Percentiles rank a stretch among this genome's conserved stretches.
These are phyloP conservation scores for Cryptococcus sp. DNA, from an alignment of 1,284 basidiomycete species.

Conservation along the genomic window DNA sequence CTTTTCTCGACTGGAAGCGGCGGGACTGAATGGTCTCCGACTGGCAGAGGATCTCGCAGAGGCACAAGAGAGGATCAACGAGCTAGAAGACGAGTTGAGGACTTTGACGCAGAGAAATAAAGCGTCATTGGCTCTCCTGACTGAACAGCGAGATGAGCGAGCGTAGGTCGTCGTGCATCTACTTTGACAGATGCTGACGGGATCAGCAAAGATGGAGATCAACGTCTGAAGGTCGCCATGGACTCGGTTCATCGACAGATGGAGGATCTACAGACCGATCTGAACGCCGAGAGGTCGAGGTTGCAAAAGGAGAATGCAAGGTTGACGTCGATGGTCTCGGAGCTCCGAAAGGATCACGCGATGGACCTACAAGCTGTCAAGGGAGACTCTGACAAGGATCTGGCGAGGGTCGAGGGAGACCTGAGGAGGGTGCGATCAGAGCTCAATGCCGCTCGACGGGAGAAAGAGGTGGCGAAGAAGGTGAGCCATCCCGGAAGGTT, in stretches of 20 bases:
- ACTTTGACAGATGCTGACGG: neutral
- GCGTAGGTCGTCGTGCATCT: neutral
- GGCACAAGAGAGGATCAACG: conserved; percentile 37
- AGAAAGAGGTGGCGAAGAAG: neutral
- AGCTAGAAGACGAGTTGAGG: conserved; percentile 44
- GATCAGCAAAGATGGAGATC: conserved; percentile 19
- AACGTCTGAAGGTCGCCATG: conserved; percentile 23
- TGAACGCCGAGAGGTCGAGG: conserved; percentile 23
- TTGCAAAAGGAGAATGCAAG: conserved; percentile 28
- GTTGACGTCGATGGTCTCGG: conserved; percentile 22
- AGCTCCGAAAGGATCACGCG: conserved; percentile 11
- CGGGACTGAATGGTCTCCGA: conserved; percentile 42
- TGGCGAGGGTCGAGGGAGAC: neutral
- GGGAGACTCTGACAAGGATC: neutral
- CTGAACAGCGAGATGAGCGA: conserved; percentile 20
- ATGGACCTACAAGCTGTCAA: conserved; percentile 4
- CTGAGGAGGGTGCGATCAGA: neutral
- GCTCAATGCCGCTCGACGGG: neutral
- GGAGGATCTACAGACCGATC: conserved; percentile 24
- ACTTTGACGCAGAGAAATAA: conserved; percentile 23
- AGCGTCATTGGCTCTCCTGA: conserved; percentile 21
- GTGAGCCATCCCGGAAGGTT: too few relatives aligned
- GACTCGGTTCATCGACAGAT: conserved; percentile 29
- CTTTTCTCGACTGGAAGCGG: conserved; percentile 46
- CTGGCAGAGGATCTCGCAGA: conserved; percentile 46